Evolutionary conservation across 176 grass and related monocot species (phyloP).

Genomic region (Puccinellia tenuiflora): DNA sequence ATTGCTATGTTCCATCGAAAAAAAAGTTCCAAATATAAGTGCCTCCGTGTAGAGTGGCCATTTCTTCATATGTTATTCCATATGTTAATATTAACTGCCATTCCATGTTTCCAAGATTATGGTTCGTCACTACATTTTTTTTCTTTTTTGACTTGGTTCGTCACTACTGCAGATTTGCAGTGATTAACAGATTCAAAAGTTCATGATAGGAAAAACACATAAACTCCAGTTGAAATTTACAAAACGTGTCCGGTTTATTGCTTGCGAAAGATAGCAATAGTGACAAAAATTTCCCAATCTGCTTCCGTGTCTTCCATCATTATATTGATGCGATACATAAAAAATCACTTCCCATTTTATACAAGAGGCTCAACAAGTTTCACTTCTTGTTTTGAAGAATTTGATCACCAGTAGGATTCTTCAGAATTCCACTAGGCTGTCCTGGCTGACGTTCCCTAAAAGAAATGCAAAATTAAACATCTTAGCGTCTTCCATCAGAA

Average conservation of each 20-base stretch:
- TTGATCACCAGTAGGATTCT: slow-evolving; percentile 63
- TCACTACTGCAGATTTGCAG: too few species aligned
- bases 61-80: too few species aligned
- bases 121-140: too few species aligned
- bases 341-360: slow-evolving; percentile 48
- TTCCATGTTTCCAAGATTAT: not conserved
- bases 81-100: not conserved
- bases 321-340: not conserved
- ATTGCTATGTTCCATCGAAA: too few species aligned
- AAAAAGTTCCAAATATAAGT: too few species aligned
- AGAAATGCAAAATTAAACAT: not conserved
- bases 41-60: too few species aligned
- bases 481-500: not conserved
- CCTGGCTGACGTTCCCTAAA: slow-evolving; percentile 66
- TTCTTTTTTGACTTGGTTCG: too few species aligned
- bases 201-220: not conserved
- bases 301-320: not conserved
- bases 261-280: not conserved
- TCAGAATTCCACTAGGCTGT: slow-evolving; percentile 65
- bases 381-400: slow-evolving; percentile 38
- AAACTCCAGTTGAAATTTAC: slow-evolving; percentile 14
- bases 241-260: slow-evolving; percentile 16
- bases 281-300: not conserved
- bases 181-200: too few species aligned
- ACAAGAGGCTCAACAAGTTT: slow-evolving; percentile 65